phyloP scores from a whole-genome alignment of 179 eudicot genomes.

The Gypsophila paniculata region DNA sequence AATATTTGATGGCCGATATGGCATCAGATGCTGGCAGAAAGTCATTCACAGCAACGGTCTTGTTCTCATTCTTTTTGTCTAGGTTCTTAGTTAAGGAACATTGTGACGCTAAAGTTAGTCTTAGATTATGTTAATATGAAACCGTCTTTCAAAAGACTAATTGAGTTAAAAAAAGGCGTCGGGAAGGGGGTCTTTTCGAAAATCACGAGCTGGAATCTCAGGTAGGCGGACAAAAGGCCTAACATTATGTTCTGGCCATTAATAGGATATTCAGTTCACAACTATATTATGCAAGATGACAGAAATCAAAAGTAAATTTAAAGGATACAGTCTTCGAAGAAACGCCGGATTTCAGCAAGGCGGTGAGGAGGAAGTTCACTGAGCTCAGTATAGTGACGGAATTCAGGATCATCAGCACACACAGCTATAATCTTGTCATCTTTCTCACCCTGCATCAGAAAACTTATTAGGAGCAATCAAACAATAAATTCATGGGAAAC shows the following conservation, averaged over 20 bases:
- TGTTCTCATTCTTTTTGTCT: slow-evolving; percentile 81
- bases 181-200: neutral
- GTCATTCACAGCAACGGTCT: slow-evolving; percentile 60
- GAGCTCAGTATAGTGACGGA: slow-evolving; percentile 52
- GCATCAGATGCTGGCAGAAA: slow-evolving; percentile 66
- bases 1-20: slow-evolving; percentile 51
- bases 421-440: slow-evolving; percentile 78
- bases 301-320: neutral
- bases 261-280: neutral
- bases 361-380: slow-evolving; percentile 68
- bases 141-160: neutral
- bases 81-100: slow-evolving; percentile 23
- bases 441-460: slow-evolving; percentile 50
- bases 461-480: neutral
- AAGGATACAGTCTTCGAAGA: slow-evolving; percentile 81
- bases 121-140: slow-evolving; percentile 31
- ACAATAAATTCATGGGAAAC: neutral
- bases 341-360: slow-evolving; percentile 70
- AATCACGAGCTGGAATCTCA: neutral
- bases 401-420: slow-evolving; percentile 78
- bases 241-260: neutral
- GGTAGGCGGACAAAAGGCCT: neutral
- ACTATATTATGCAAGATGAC: neutral
- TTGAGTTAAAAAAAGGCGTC: neutral
- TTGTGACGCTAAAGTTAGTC: slow-evolving; percentile 6